phyloP scores from a whole-genome alignment of 1,139 yeast species.

The Wickerhamomyces sp. region DNA sequence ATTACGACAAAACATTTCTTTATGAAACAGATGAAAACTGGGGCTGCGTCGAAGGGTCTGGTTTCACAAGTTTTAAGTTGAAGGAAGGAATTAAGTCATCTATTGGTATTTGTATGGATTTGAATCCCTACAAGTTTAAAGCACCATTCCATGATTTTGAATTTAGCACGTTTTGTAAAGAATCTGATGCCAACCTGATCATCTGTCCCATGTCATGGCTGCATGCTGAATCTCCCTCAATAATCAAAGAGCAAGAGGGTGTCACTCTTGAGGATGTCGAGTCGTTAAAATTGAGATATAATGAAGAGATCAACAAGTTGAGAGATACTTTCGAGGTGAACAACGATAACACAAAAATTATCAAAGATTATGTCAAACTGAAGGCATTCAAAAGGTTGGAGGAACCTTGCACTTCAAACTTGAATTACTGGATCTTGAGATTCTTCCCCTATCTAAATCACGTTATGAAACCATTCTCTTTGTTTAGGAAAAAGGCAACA shows the following conservation, averaged over 20 bases:
- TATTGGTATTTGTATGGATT: slow-evolving; percentile 93
- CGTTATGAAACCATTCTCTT: slow-evolving; percentile 24
- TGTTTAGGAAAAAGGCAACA: slow-evolving; percentile 19
- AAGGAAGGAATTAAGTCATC: slow-evolving; percentile 34
- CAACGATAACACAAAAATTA: slow-evolving; percentile 4
- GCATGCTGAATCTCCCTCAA: slow-evolving; percentile 45
- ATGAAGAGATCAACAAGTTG: slow-evolving; percentile 12
- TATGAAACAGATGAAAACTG: slow-evolving; percentile 77
- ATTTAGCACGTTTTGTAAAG: slow-evolving; percentile 52
- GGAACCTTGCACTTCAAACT: slow-evolving; percentile 34
- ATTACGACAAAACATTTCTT: slow-evolving; percentile 73
- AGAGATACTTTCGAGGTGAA: slow-evolving; percentile 14
- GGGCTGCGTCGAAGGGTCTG: slow-evolving; percentile 69
- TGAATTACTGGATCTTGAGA: slow-evolving; percentile 69
- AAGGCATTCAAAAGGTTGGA: slow-evolving; percentile 13
- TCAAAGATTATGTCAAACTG: slow-evolving; percentile 1
- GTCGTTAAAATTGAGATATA: slow-evolving; percentile 15
- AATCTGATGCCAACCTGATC: slow-evolving; percentile 47
- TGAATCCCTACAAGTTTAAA: slow-evolving; percentile 78
- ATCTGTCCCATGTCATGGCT: slow-evolving; percentile 91
- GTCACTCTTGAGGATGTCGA: slow-evolving; percentile 14
- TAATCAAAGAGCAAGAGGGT: slow-evolving; percentile 12
- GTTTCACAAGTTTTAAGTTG: slow-evolving; percentile 32
- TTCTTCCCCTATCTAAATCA: slow-evolving; percentile 59
- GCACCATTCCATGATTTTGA: slow-evolving; percentile 77